Conservation (phyloP, 139 green algal species). For the Pleodorina starrii region DNA sequence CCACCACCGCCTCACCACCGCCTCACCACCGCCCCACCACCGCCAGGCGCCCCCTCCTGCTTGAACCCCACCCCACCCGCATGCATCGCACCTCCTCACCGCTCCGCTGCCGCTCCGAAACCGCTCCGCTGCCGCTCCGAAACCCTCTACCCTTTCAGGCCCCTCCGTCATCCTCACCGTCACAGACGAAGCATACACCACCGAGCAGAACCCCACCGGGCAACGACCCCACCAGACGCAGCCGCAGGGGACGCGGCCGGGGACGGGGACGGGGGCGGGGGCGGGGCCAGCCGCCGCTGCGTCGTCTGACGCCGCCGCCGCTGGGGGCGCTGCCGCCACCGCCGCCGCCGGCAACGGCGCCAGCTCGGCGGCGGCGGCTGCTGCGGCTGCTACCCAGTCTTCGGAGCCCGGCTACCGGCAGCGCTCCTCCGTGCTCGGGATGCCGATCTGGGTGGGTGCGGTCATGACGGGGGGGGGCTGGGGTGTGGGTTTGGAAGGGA, state of each 20-base stretch:
- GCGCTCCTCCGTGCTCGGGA: conserved; percentile 11
- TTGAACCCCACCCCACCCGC: no score
- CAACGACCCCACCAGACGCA: not conserved
- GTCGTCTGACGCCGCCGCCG: not conserved
- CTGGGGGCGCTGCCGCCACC: not conserved
- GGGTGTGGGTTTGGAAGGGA: no score
- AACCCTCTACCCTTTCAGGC: conserved; percentile 4
- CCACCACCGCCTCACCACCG: no score
- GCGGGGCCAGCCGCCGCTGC: not conserved
- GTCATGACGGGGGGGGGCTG: no score
- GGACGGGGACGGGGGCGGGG: no score
- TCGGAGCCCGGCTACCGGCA: conserved; percentile 36
- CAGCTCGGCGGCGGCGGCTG: not conserved
- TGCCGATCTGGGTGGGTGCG: conserved; percentile 41
- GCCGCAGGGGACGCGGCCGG: not conserved
- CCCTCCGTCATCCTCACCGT: conserved; percentile 29
- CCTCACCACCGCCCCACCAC: no score
- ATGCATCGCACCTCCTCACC: no score
- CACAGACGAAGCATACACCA: not conserved
- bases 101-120: no score
- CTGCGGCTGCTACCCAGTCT: not conserved
- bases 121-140: no score
- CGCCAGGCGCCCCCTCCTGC: no score
- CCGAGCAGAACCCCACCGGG: not conserved
- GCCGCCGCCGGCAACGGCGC: not conserved